Base-by-base conservation (phyloP, 768 basidiomycete species). In the Rubroboletus pulcherrimus region DNA sequence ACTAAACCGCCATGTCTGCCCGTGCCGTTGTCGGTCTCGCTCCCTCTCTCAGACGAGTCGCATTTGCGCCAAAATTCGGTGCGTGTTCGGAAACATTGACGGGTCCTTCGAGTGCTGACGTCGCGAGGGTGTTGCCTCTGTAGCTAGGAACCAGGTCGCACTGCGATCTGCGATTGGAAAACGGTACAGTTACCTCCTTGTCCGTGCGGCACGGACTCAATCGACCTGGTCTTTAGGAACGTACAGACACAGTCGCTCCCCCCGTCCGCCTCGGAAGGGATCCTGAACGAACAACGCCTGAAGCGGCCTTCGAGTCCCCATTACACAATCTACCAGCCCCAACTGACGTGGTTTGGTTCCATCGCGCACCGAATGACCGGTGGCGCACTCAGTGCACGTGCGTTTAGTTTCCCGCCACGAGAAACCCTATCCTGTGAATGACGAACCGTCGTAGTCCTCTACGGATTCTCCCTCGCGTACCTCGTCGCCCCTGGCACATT, bases 251-350 rank as follows among this genome's bases (percentile, higher is more conserved):
- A 87, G 65, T 86, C 89, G 0, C 59, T 89, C 3, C 77, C 86
- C 1, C 78, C 87, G 1, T 77, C 85, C 0, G 79, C 83, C 0
- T 74, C 77, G 10, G 68, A 75, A 35, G 78, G 77, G 5, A 88
- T 93, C 59, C 78, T 98, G 64, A 96, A 98, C 79, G 73, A 81
- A 62, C 95, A 98, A 72, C 89, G 97, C 60, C 74, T 91, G 48
- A 77, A 78, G 47, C 88, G 97, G n/a, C 96, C 97, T 17, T 89
- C 81, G 58, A 91, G 89, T 65, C 97, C 97, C 9, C 95, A 98
- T 72, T 89, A 93, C 69, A 93, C 93, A 53, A 98, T 99, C 74
- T 99, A 99, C 76, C 88, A 95, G 67, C 90, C 89, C 2, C 92
- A 98, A 74, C 73, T 98, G 45, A 98, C 96, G 35, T 96, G 92